Percentiles rank a stretch among this genome's conserved stretches.
Conservation (phyloP, 1,284 basidiomycete species). For the Volvariella volvacea region DNA sequence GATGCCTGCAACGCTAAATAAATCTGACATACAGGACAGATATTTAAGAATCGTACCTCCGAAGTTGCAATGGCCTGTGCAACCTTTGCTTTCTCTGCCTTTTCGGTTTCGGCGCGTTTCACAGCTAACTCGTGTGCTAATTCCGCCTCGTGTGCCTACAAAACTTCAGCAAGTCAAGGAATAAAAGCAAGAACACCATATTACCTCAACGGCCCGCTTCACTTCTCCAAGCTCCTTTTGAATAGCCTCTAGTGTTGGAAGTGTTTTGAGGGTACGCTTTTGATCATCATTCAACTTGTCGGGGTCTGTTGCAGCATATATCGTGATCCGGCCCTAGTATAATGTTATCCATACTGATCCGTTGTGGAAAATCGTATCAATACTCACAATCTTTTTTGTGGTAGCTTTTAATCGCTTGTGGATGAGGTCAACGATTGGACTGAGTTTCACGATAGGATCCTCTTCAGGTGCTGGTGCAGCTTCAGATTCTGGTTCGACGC, state of each 20-base stretch:
- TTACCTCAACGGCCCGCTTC: conserved; percentile 74
- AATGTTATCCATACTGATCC: background rate
- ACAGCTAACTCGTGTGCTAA: conserved; percentile 44
- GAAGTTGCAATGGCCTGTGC: conserved; percentile 49
- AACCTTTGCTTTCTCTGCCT: conserved; percentile 45
- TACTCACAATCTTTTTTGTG: conserved; percentile 70
- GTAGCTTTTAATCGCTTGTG: conserved; percentile 70
- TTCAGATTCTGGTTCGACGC: conserved; percentile 34
- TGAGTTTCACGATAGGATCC: conserved; percentile 38
- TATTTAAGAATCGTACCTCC: conserved; percentile 38
- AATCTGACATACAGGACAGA: conserved; percentile 5
- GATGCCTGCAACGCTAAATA: conserved; percentile 24
- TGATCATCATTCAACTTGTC: conserved; percentile 83
- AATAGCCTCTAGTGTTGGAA: conserved; percentile 69
- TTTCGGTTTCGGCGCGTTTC: conserved; percentile 48
- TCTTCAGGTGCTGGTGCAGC: conserved; percentile 37
- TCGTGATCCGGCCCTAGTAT: conserved; percentile 60
- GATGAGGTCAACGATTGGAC: conserved; percentile 71
- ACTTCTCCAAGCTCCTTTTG: conserved; percentile 78
- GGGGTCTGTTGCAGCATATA: conserved; percentile 57
- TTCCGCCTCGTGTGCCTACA: conserved; percentile 60
- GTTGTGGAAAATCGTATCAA: conserved; percentile 31
- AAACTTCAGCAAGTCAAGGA: conserved; percentile 7
- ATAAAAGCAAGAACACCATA: conserved; percentile 3
- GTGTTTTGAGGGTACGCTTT: conserved; percentile 58